phyloP scores from a whole-genome alignment of 2,329 filamentous ascomycete species.

The Pseudohalonectria lignicola region DNA sequence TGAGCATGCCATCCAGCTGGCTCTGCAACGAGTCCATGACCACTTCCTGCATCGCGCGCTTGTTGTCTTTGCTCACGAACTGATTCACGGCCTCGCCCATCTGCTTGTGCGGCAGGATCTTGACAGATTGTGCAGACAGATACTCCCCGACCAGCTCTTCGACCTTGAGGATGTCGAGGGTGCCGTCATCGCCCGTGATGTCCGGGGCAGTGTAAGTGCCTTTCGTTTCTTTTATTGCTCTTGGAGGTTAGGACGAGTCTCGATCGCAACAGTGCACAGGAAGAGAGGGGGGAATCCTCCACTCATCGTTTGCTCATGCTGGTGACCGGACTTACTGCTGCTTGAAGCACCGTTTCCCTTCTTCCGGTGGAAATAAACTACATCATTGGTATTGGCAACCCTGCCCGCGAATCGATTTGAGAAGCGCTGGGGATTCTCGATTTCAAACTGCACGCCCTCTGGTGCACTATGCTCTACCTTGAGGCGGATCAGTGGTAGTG shows the following conservation, averaged over 20 bases:
- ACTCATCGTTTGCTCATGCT: too few relatives aligned
- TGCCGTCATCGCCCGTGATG: conserved; percentile 49
- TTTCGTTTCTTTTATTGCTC: too few relatives aligned
- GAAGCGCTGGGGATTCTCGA: conserved; percentile 92
- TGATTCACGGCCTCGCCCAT: conserved; percentile 90
- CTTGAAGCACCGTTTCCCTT: conserved; percentile 45
- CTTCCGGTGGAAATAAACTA: conserved; percentile 86
- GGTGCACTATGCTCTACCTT: conserved; percentile 84
- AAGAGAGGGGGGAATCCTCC: too few relatives aligned
- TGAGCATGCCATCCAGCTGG: conserved; percentile 60
- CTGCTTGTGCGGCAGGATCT: conserved; percentile 82
- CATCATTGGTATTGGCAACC: conserved; percentile 89
- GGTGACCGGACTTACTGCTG: neutral
- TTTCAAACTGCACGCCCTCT: conserved; percentile 76
- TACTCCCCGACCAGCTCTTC: conserved; percentile 84
- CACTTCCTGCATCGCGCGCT: conserved; percentile 77
- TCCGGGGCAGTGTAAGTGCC: conserved; percentile 52
- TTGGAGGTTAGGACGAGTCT: conserved; percentile 10
- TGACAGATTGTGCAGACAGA: conserved; percentile 75
- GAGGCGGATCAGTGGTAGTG: conserved; percentile 75
- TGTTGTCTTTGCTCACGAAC: conserved; percentile 93
- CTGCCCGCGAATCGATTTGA: conserved; percentile 84
- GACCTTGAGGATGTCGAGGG: conserved; percentile 71
- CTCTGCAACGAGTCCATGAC: conserved; percentile 60
- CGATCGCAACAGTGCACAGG: conserved; percentile 11